Percentiles rank a stretch among this genome's conserved stretches.
These are phyloP conservation scores for Pythium diclinum DNA, from an alignment of 352 stramenopile species.

Conservation along the genomic window DNA sequence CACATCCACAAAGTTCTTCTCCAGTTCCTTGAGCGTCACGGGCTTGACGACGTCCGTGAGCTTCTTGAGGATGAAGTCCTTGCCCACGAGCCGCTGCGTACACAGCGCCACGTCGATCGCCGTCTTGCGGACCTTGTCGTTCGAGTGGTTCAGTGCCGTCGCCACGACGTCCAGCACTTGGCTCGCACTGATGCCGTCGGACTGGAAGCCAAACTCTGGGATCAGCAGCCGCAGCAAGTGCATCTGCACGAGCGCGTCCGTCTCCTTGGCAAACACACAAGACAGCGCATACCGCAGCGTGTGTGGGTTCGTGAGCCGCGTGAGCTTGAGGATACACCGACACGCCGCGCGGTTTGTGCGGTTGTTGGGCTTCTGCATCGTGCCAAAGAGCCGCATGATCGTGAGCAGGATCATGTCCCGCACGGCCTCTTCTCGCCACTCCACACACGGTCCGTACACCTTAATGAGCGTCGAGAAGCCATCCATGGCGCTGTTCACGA, in stretches of 20 bases:
- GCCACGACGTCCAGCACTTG: conserved; percentile 51
- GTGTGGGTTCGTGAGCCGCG: conserved; percentile 57
- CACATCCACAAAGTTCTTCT: conserved; percentile 76
- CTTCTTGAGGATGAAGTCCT: conserved; percentile 58
- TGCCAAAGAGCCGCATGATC: conserved; percentile 53
- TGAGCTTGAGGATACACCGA: conserved; percentile 72
- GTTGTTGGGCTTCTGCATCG: conserved; percentile 79
- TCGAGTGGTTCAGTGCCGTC: conserved; percentile 47
- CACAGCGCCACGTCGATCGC: conserved; percentile 78
- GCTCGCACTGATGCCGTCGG: conserved; percentile 56
- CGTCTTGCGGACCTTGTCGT: conserved; percentile 68
- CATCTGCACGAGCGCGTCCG: conserved; percentile 74
- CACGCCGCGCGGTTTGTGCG: conserved; percentile 72
- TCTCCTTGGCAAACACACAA: conserved; percentile 70
- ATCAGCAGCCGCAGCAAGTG: conserved; percentile 73
- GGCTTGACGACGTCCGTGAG: conserved; percentile 69
- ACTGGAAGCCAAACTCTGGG: conserved; percentile 75
- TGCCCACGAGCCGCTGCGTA: conserved; percentile 71
- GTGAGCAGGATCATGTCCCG: conserved; percentile 64
- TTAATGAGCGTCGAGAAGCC: conserved; percentile 67
- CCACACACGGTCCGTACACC: conserved; percentile 65
- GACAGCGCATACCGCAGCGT: conserved; percentile 69
- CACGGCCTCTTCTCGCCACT: conserved; percentile 65
- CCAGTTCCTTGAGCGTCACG: conserved; percentile 76
- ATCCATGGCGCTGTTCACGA: conserved; percentile 74